Conservation (phyloP, 768 basidiomycete species). For the Hypholoma fasciculare region DNA sequence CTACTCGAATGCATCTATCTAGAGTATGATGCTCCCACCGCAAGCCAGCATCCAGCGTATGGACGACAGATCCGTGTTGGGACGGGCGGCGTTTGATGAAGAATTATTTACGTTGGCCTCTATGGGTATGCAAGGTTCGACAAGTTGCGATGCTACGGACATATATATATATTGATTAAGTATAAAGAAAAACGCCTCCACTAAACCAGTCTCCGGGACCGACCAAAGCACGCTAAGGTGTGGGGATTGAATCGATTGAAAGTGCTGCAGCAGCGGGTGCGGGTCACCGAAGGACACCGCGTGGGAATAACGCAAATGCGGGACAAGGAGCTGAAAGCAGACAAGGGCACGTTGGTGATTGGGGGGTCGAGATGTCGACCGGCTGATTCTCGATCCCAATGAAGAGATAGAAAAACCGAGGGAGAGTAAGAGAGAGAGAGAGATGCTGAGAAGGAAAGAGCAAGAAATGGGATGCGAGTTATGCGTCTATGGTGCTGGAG, state of each 20-base stretch:
- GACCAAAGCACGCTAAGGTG: slow-evolving; percentile 3
- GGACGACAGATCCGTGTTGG: too few relatives aligned
- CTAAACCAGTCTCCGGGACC: slow-evolving; percentile 1
- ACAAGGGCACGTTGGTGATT: background rate
- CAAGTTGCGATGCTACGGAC: too few relatives aligned
- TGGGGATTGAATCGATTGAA: background rate
- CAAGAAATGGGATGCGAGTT: background rate
- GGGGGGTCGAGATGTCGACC: background rate
- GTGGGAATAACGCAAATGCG: background rate
- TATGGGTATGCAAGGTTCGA: too few relatives aligned
- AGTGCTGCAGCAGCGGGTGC: background rate
- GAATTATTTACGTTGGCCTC: too few relatives aligned
- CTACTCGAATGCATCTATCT: too few relatives aligned
- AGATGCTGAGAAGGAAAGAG: background rate
- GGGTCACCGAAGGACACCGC: slow-evolving; percentile 1
- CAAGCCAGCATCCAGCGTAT: too few relatives aligned
- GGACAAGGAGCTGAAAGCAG: background rate
- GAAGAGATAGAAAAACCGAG: background rate
- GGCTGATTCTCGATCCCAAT: background rate
- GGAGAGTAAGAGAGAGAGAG: background rate
- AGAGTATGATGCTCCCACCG: too few relatives aligned
- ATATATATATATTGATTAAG: too few relatives aligned
- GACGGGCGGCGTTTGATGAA: too few relatives aligned
- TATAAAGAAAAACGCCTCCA: background rate
- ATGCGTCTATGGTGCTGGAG: background rate